Evolutionary conservation across 1,284 basidiomycete species (phyloP).

Genomic region (Trametes hirsuta): DNA sequence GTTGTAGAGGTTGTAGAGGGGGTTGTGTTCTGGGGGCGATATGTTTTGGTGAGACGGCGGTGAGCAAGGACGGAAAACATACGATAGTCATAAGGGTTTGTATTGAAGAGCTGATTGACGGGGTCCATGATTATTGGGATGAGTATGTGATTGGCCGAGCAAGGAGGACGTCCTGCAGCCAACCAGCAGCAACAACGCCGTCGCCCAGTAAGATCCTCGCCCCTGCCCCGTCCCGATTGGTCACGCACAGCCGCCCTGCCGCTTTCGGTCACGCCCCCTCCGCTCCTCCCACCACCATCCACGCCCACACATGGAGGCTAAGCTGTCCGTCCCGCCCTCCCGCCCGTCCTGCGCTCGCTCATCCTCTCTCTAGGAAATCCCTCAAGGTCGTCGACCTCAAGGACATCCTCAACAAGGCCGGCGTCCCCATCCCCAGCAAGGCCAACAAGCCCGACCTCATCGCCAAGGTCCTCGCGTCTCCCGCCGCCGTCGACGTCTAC

Average conservation of each 20-base stretch:
- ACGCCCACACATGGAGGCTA: constrained; percentile 49
- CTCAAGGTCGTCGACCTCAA: constrained; percentile 76
- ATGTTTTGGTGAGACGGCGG: background rate
- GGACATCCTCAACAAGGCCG: constrained; percentile 58
- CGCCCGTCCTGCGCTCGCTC: background rate
- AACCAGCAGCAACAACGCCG: constrained; percentile 25
- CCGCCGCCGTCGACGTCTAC: constrained; percentile 54
- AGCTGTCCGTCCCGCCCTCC: constrained; percentile 39
- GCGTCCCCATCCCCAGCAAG: constrained; percentile 51
- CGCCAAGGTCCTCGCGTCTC: constrained; percentile 56
- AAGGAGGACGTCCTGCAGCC: constrained; percentile 13
- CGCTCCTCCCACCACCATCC: constrained; percentile 19
- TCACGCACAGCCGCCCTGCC: constrained; percentile 22
- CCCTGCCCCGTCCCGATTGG: constrained; percentile 23
- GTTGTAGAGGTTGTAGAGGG: constrained; percentile 29
- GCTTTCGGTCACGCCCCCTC: constrained; percentile 24
- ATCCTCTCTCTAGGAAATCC: constrained; percentile 45
- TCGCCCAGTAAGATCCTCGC: constrained; percentile 25
- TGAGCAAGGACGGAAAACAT: constrained; percentile 21
- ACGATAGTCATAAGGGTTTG: constrained; percentile 55
- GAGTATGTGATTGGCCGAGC: constrained; percentile 32
- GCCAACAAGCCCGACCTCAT: constrained; percentile 72
- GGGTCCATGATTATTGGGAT: constrained; percentile 55
- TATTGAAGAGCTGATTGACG: constrained; percentile 67
- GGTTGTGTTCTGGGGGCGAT: constrained; percentile 9